Percentiles rank a stretch among this genome's conserved stretches.
Evolutionary conservation across 129 eudicot species (phyloP).

Genomic region (Ambrosia artemisiifolia): DNA sequence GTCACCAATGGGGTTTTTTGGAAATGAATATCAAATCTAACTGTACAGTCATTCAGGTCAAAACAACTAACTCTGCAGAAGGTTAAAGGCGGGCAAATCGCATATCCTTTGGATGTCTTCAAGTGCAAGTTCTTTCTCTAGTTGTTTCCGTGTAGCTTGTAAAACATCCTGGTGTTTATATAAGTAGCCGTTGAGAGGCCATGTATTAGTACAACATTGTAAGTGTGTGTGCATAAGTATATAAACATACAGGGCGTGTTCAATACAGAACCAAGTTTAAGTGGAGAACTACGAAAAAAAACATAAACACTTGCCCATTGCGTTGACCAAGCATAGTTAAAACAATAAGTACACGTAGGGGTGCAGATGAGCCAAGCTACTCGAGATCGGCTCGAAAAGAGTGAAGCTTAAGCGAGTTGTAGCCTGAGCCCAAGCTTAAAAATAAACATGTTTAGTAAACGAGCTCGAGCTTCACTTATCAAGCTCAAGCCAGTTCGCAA

Average conservation of each 20-base stretch:
- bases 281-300: neutral
- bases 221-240: neutral
- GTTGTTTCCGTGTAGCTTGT: slow-evolving; percentile 58
- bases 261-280: neutral
- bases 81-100: slow-evolving; percentile 81
- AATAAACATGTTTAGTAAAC: no score
- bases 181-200: neutral
- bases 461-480: no score
- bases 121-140: slow-evolving; percentile 82
- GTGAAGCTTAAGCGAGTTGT: no score
- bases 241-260: neutral
- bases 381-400: no score
- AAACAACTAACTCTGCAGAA: slow-evolving; percentile 23
- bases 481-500: no score
- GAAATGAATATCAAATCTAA: slow-evolving; percentile 16
- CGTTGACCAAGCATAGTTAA: neutral
- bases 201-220: neutral
- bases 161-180: slow-evolving; percentile 58
- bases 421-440: no score
- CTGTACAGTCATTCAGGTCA: slow-evolving; percentile 18
- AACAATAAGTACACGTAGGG: no score
- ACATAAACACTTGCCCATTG: neutral
- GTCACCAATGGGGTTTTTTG: neutral
- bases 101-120: slow-evolving; percentile 65
- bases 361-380: no score